Evolutionary conservation across 2,329 filamentous ascomycete species (phyloP), one percentile per base, ranked within the genome.

Genomic region (Aspergillus thermomutatus): DNA sequence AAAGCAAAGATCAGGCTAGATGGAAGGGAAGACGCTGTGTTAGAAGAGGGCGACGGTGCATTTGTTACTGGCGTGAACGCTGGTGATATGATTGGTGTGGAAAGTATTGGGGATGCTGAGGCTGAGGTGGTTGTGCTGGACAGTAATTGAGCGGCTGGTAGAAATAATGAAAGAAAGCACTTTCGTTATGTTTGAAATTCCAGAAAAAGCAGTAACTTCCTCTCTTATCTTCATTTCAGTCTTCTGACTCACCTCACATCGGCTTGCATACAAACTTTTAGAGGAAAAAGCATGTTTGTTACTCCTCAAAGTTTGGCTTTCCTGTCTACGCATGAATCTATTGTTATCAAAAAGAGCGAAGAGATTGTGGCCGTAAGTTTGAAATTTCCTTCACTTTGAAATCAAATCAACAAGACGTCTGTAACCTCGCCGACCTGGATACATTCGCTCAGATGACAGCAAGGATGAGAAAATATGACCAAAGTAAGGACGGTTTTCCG

Each of bases 11-110:
- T 96, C 58, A 82, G 83, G 62, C 77, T 87, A 65, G 89, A 82
- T 67, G 85, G 85, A 1, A 77, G 86, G 55, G 86, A 89, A 47
- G 85, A 89, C 60, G 83, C 83, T 0, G 77, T 89, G 17, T 71
- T 95, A 19, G 78, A 77, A 1, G 91, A 95, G 74, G 91, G 91
- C 0, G 91, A 96, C 74, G 91, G 90, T 17, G 90, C 89, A 1
- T 94, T 90, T 73, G 77, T 95, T 6, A 85, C 87, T 6, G 74
- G 75, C 14, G 81, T 90, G 10, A 83, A 82, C 64, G 83, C 81
- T 9, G 87, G 87, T 0, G 87, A 90, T 69, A 82, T 81, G 64
- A 73, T 90, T 40, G 74, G 73, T 1, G 80, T 90, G 34, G 86
- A 90, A 74, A 89, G 84, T 66, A 79, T 90, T 37, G 88, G 87